Percentiles rank a stretch among this genome's conserved stretches.
Conservation (phyloP, 1,284 basidiomycete genomes). For the Papiliotrema flavescens region DNA sequence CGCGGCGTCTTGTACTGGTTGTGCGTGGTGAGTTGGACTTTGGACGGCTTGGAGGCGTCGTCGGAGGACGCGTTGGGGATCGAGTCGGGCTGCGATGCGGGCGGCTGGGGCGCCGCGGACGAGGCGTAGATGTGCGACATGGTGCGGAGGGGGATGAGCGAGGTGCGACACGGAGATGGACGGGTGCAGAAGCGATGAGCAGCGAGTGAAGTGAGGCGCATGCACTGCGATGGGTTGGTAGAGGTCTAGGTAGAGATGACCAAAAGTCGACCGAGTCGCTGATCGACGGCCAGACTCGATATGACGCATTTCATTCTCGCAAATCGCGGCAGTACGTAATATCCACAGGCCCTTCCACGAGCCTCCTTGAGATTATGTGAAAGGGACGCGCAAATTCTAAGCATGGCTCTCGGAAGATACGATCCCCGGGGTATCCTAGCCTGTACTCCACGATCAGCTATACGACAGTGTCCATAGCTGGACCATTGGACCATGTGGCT, state of each 20-base stretch:
- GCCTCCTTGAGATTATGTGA: too few species aligned
- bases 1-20: slow-evolving; percentile 68
- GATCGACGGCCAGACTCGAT: too few species aligned
- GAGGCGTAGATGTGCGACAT: slow-evolving; percentile 9
- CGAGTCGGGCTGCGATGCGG: neutral
- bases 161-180: neutral
- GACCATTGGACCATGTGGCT: too few species aligned
- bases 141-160: neutral
- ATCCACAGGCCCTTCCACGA: too few species aligned
- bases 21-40: slow-evolving; percentile 60
- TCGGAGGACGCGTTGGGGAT: neutral
- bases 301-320: too few species aligned
- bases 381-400: too few species aligned
- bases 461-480: too few species aligned
- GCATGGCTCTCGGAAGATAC: too few species aligned
- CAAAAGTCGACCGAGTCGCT: neutral
- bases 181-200: neutral
- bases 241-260: neutral
- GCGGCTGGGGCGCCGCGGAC: slow-evolving; percentile 1
- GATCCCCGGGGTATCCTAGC: too few species aligned
- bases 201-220: neutral
- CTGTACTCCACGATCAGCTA: too few species aligned
- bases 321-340: too few species aligned
- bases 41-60: slow-evolving; percentile 9
- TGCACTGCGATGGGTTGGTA: too few species aligned